These are phyloP conservation scores for Collybiopsis luxurians DNA, from an alignment of 768 basidiomycete genomes.

Conservation along the genomic window DNA sequence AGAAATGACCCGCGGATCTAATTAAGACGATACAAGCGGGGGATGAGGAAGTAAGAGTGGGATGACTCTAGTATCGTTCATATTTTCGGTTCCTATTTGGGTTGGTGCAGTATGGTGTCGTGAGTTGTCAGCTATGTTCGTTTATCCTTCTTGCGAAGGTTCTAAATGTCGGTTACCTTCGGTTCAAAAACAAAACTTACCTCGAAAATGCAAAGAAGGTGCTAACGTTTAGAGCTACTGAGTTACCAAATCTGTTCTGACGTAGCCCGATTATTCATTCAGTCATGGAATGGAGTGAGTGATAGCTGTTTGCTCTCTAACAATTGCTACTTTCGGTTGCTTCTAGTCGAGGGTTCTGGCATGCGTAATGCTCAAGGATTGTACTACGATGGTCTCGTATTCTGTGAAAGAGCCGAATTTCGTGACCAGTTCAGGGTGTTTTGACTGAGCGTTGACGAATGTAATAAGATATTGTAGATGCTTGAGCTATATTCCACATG, in stretches of 20 bases:
- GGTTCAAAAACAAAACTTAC: slow-evolving; percentile 34
- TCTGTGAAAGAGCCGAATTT: slow-evolving; percentile 41
- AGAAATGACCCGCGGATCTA: slow-evolving; percentile 23
- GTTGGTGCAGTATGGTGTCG: slow-evolving; percentile 51
- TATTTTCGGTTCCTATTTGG: neutral
- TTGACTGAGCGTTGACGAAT: slow-evolving; percentile 29
- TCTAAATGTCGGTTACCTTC: slow-evolving; percentile 32
- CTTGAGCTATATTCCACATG: slow-evolving; percentile 53
- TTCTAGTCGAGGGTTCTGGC: slow-evolving; percentile 20
- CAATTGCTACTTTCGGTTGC: neutral
- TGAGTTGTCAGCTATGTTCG: neutral
- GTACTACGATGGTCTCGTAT: slow-evolving; percentile 21
- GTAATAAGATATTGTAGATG: slow-evolving; percentile 50
- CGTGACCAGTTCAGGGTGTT: slow-evolving; percentile 27
- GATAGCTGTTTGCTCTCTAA: slow-evolving; percentile 13
- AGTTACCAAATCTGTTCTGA: neutral
- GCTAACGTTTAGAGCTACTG: too few species aligned
- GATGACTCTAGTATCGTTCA: too few species aligned
- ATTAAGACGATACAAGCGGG: too few species aligned
- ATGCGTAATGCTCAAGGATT: slow-evolving; percentile 25
- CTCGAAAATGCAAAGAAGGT: slow-evolving; percentile 49
- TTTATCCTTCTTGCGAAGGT: neutral
- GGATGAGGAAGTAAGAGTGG: too few species aligned
- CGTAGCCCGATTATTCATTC: neutral
- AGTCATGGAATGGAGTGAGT: slow-evolving; percentile 37